Conservation (phyloP, 2,329 filamentous ascomycete species). For the Emmonsia crescens region DNA sequence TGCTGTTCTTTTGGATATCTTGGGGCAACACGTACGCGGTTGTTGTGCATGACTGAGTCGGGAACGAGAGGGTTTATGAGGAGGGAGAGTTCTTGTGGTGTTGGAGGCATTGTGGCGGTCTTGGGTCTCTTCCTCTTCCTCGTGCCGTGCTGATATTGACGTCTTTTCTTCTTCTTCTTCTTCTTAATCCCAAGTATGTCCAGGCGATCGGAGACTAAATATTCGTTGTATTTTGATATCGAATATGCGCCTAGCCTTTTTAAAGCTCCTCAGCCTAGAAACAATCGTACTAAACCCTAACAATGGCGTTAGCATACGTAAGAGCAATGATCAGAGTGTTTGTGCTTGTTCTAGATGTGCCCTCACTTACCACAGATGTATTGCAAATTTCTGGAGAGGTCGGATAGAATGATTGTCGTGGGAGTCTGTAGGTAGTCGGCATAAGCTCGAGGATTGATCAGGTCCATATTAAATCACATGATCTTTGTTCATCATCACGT, state of each 20-base stretch:
- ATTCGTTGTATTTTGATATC: neutral
- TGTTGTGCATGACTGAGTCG: slow-evolving; percentile 37
- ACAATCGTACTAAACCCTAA: neutral
- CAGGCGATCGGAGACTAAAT: neutral
- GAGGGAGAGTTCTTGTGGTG: slow-evolving; percentile 37
- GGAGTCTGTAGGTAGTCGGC: neutral
- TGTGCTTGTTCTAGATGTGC: neutral
- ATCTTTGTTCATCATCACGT: neutral
- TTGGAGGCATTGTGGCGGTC: slow-evolving; percentile 28
- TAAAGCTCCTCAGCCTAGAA: neutral
- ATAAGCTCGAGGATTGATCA: too few species aligned
- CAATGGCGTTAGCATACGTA: neutral
- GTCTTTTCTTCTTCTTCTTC: neutral
- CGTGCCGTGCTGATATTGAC: neutral
- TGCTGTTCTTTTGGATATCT: neutral
- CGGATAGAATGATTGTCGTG: neutral
- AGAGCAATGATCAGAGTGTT: neutral
- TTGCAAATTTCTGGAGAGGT: neutral
- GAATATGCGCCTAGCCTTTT: neutral
- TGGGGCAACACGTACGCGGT: slow-evolving; percentile 23
- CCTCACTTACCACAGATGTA: neutral
- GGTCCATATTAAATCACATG: neutral
- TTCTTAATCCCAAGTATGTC: neutral
- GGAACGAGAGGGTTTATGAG: slow-evolving; percentile 38
- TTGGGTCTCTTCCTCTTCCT: slow-evolving; percentile 14